Base-by-base conservation (phyloP, 805 yeast species). In the Candida tibetensis region DNA sequence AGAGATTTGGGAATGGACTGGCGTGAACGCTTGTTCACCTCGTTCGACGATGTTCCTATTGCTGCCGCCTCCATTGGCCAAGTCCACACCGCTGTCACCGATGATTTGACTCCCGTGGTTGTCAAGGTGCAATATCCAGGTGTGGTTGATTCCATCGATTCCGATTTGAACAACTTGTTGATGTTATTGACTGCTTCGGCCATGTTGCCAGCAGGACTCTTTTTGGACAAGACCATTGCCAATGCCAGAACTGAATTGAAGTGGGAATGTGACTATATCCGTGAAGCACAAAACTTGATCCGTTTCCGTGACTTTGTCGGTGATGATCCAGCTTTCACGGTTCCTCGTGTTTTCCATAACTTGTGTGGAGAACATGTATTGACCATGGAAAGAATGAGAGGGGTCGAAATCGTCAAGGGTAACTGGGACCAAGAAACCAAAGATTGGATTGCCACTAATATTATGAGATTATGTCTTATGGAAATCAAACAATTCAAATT, bases 21-120 rank as follows among this genome's bases (percentile, higher is more conserved):
- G 99, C 74, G 85, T 45, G 56, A 66, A 4, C 71, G 80, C 26
- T 57, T 67, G 34, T 93, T 87, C 57, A 64, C 81, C 8, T 66
- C 77, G 2, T 93, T 93, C 60, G 87, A 88, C 40, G 93, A 86
- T 47, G 72, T 83, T 16, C 99, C 99, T 4, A 78, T 93, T 39
- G 98, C 98, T 0, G 97, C 99, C 2, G 96, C 99, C 0, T 88
- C 96, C 4, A 93, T 93, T 47, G 97, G 98, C 2, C 98, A 93
- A 62, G 98, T 93, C 5, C 99, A 93, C 61, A 74, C 71, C 26
- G 99, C 96, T 1, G 79, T 77, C 15, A 69, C 88, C 12, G 74
- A 69, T 33, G 81, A 76, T 39, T 76, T 81, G 28, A 79, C 79
- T 17, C 77, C 78, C 27, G 96, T 90, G 15, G 99, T 95, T 8